Evolutionary conservation across 2,329 filamentous ascomycete species (phyloP), one percentile per base, ranked within the genome.

Genomic region (Sodiomyces alkalinus): DNA sequence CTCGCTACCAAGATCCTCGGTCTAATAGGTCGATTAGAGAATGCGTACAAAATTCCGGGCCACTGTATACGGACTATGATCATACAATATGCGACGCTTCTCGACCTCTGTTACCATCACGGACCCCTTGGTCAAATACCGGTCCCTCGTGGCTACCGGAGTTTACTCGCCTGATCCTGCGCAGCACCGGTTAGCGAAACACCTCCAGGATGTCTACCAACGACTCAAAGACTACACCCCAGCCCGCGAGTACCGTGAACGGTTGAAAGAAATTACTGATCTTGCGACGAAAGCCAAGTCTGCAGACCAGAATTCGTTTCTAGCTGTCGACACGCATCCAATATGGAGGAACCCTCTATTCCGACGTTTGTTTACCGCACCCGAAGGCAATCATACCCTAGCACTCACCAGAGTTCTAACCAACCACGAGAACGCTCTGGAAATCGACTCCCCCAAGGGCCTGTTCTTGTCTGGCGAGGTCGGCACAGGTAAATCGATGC

Each of bases 401-500:
- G 75, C 79, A 4, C 50, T 90, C 33, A 80, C 75, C 3, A 59
- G 68, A 27, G 66, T 75, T n/a, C 54, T 86, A 10, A 77, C 73
- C 1, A 71, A 64, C 39, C 68, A 85, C 44, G 73, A 86, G 45
- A 68, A 70, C 13, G 80, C 80, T 8, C 63, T 83, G 35, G 59
- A 72, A 25, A 64, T 86, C 26, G 62, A 80, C 41, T 82, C 77
- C 0, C 81, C 81, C 0, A 70, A 64, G 39, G 81, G 81, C 0
- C 54, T 90, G 11, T 74, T 87, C 44, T 60, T 90, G 0, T 81
- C 82, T 16, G 80, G 81, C 6, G 80, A 85, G 44, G 81, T 90
- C 2, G 81, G 81, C 8, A 83, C 78, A 0, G 80, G 81, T 10
- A 90, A 90, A 48, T 80, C 73, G 5, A 85, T 90, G 78, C 64